Percentiles rank a stretch among this genome's conserved stretches.
phyloP scores from a whole-genome alignment of 2,329 filamentous ascomycete genomes.

The Tricladium varicosporioides region DNA sequence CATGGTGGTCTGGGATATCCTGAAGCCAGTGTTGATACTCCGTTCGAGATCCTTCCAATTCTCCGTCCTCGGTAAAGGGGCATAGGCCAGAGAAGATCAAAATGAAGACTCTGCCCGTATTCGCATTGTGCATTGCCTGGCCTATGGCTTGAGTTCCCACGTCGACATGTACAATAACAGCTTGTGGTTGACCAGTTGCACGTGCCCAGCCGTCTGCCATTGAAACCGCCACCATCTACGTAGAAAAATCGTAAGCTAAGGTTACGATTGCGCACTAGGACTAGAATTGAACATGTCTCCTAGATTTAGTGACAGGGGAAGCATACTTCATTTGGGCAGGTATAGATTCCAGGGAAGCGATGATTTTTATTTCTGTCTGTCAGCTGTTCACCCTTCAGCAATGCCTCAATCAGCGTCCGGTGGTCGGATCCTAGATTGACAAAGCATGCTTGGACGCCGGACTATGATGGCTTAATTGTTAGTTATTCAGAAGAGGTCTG shows the following conservation, averaged over 20 bases:
- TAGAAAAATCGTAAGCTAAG: constrained; percentile 9
- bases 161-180: constrained; percentile 68
- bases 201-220: constrained; percentile 72
- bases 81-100: constrained; percentile 70
- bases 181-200: constrained; percentile 61
- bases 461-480: neutral
- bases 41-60: constrained; percentile 63
- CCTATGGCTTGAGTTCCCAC: constrained; percentile 70
- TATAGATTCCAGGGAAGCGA: constrained; percentile 63
- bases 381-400: constrained; percentile 71
- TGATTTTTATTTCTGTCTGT: constrained; percentile 56
- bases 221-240: constrained; percentile 67
- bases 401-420: constrained; percentile 65
- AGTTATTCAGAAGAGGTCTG: too few species aligned
- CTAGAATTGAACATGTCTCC: too few species aligned
- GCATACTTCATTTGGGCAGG: constrained; percentile 64
- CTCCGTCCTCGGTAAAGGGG: constrained; percentile 67
- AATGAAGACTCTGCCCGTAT: constrained; percentile 61
- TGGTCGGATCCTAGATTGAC: constrained; percentile 61
- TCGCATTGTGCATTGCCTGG: constrained; percentile 70
- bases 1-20: constrained; percentile 70
- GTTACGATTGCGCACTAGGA: too few species aligned
- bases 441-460: constrained; percentile 10
- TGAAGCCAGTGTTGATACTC: constrained; percentile 78
- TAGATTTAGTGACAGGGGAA: too few species aligned